A percentile compares a stretch with the other conserved stretches of the same genome.
These are phyloP conservation scores for Ophiocordyceps sinensis DNA, from an alignment of 2,329 filamentous ascomycete genomes.

Conservation along the genomic window DNA sequence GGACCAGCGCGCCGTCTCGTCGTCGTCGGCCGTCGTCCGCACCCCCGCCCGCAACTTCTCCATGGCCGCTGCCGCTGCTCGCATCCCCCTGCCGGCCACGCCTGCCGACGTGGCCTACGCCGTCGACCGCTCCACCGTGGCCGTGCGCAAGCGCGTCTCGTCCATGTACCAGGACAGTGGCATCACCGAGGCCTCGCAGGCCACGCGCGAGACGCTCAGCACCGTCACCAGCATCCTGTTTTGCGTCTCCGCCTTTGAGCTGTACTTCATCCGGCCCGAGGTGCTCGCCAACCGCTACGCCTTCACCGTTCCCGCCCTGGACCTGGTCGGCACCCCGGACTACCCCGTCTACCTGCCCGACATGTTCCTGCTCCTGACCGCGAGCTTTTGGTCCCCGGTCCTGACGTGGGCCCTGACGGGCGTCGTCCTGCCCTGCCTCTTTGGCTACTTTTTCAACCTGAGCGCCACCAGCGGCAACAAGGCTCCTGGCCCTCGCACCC, in stretches of 20 bases:
- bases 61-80: conserved; percentile 37
- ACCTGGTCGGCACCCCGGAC: conserved; percentile 38
- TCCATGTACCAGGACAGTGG: conserved; percentile 51
- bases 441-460: conserved; percentile 86
- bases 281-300: conserved; percentile 59
- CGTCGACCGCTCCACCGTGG: conserved; percentile 56
- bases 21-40: conserved; percentile 28
- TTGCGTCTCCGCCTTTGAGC: conserved; percentile 54
- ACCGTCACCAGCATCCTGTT: conserved; percentile 60
- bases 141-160: conserved; percentile 50
- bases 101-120: conserved; percentile 63
- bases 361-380: conserved; percentile 61
- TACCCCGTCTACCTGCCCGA: conserved; percentile 60
- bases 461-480: conserved; percentile 41
- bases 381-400: conserved; percentile 72
- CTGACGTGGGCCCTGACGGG: conserved; percentile 64
- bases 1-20: conserved; percentile 20
- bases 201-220: conserved; percentile 54
- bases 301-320: conserved; percentile 54
- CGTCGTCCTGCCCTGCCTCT: conserved; percentile 51
- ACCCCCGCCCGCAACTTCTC: conserved; percentile 37
- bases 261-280: conserved; percentile 52
- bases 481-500: conserved; percentile 26
- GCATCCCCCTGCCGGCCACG: conserved; percentile 64
- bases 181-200: conserved; percentile 50